phyloP scores from a whole-genome alignment of 1,139 yeast species.

The Pichia sorboxylosa region DNA sequence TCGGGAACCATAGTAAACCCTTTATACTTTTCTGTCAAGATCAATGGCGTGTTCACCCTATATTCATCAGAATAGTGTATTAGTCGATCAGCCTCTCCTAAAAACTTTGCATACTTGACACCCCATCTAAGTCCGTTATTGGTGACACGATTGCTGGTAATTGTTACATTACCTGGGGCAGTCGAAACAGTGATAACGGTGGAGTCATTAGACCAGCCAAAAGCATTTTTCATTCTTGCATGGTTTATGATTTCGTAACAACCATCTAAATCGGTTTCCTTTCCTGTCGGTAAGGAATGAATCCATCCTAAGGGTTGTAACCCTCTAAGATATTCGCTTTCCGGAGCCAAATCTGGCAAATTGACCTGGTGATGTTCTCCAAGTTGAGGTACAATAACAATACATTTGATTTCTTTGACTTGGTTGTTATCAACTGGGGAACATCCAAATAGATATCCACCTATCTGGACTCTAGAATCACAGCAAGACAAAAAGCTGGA shows the following conservation, averaged over 20 bases:
- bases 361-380: conserved; percentile 62
- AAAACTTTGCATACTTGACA: conserved; percentile 41
- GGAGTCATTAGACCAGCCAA: conserved; percentile 30
- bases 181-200: conserved; percentile 59
- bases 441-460: conserved; percentile 66
- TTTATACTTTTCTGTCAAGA: conserved; percentile 61
- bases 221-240: conserved; percentile 31
- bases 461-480: conserved; percentile 75
- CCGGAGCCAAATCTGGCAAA: conserved; percentile 41
- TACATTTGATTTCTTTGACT: conserved; percentile 65
- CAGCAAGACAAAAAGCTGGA: conserved; percentile 70
- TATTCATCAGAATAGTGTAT: conserved; percentile 43
- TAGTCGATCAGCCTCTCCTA: conserved; percentile 19
- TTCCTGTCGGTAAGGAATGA: conserved; percentile 64
- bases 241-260: conserved; percentile 62
- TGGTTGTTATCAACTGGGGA: conserved; percentile 60
- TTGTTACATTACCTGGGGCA: conserved; percentile 75
- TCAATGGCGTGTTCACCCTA: conserved; percentile 54
- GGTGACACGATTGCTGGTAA: conserved; percentile 53
- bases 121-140: conserved; percentile 78
- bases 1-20: conserved; percentile 87
- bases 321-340: conserved; percentile 27
- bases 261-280: conserved; percentile 36
- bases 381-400: conserved; percentile 81
- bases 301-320: conserved; percentile 69